Evolutionary conservation across 768 basidiomycete species (phyloP), one percentile per base, ranked within the genome.

Genomic region (Suillus brevipes): DNA sequence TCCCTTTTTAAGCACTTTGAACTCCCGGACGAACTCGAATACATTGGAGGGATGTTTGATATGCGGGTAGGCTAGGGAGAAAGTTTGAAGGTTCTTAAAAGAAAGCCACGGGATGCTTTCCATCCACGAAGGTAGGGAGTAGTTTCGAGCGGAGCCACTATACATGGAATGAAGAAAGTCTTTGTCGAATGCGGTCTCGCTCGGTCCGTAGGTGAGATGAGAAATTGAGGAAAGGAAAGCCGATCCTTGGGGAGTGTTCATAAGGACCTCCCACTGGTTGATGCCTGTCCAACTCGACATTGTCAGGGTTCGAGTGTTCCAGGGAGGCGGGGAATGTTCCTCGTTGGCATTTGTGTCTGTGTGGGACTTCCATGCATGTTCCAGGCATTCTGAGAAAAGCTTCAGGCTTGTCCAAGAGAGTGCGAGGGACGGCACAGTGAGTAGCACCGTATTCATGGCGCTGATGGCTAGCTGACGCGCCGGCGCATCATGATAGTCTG

Each of bases 201-300:
- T 0, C 23, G 25, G n/a, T 20, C 45, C 45, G 6, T 18, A 31
- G 28, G 16, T 10, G 52, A 53, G 52, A 9, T 10, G 50, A 9
- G 79, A 78, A 38, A 83, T 67, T 18, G 73, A 72, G 18, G 68
- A 64, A 6, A 83, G 69, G 66, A 80, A 80, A 4, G 69, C 66
- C 1, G 68, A 43, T 4, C 81, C 81, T 10, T 74, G 72, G n/a
- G 60, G 37, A 12, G 67, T 78, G 23, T 71, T 70, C 23, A 68
- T 75, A 36, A 82, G 65, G 7, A 28, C 14, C 49, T 28, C 3
- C 49, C 25, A 28, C 16, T 12, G 49, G 6, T 2, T 1, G 14
- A 5, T 3, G 49, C 3, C 31, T 6, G 49, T 50, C 23, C 62
- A 37, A 4, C 81, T 79, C 9, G 72, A 73, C 31, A 83, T 69